Evolutionary conservation across 2,329 filamentous ascomycete genomes (phyloP).

Genomic region (Macroventuria anomochaeta): DNA sequence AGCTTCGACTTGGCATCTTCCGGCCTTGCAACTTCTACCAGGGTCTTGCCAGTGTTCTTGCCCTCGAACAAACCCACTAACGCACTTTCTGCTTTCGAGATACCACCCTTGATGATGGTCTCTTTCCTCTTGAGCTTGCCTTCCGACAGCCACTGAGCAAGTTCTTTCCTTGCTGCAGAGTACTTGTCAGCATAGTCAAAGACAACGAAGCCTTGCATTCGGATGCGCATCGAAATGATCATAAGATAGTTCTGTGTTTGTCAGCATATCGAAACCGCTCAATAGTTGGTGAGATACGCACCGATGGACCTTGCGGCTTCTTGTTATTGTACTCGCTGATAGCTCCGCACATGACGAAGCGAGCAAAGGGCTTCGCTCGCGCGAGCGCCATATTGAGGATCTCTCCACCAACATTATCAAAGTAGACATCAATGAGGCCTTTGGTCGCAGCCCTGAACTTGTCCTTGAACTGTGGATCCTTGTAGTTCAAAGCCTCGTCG

Average conservation of each 20-base stretch:
- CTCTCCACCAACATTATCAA: constrained; percentile 59
- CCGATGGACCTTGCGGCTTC: constrained; percentile 59
- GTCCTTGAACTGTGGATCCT: constrained; percentile 55
- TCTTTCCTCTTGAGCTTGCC: constrained; percentile 75
- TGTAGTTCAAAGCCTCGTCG: constrained; percentile 64
- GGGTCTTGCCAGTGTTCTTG: constrained; percentile 69
- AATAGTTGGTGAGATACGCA: constrained; percentile 10
- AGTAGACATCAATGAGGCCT: constrained; percentile 59
- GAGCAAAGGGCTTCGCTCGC: constrained; percentile 51
- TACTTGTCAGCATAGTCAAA: constrained; percentile 70
- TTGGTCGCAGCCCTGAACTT: constrained; percentile 58
- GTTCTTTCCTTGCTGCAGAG: constrained; percentile 63
- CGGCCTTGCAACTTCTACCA: constrained; percentile 49
- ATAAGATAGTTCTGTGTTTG: constrained; percentile 51
- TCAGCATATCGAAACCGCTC: constrained; percentile 3
- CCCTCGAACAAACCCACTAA: constrained; percentile 71
- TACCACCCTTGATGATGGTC: constrained; percentile 72
- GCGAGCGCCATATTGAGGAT: constrained; percentile 56
- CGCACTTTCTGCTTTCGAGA: constrained; percentile 67
- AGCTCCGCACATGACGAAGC: constrained; percentile 55
- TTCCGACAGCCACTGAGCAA: constrained; percentile 71
- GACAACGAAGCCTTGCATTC: constrained; percentile 68
- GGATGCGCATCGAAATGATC: constrained; percentile 53
- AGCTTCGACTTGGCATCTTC: constrained; percentile 50
- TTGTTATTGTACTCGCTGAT: constrained; percentile 54